These are phyloP conservation scores for Ophiostoma ulmi DNA, from an alignment of 2,329 filamentous ascomycete species.

Conservation along the genomic window DNA sequence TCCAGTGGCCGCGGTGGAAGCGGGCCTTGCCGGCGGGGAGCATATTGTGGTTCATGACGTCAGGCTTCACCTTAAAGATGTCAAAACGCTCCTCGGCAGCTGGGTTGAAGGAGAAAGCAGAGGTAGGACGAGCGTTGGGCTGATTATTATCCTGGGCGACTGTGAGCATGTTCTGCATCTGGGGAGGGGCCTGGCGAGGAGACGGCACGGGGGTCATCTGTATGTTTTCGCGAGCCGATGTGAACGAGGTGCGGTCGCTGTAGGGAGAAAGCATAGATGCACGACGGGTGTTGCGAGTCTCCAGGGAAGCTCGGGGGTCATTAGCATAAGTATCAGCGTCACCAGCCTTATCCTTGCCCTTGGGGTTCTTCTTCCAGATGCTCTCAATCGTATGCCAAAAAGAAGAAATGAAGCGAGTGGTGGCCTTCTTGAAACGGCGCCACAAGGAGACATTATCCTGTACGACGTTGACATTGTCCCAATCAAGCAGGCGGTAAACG, in stretches of 20 bases:
- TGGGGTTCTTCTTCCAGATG: conserved; percentile 48
- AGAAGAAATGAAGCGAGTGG: conserved; percentile 54
- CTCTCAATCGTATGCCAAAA: conserved; percentile 47
- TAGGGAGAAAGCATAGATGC: conserved; percentile 51
- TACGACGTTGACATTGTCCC: conserved; percentile 87
- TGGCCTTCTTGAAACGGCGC: conserved; percentile 88
- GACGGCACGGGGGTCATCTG: conserved; percentile 95
- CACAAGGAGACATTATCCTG: conserved; percentile 81
- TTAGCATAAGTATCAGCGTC: conserved; percentile 43
- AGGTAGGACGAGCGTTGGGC: conserved; percentile 33
- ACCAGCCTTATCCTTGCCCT: conserved; percentile 47
- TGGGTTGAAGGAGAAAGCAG: conserved; percentile 36
- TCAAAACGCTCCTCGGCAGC: conserved; percentile 33
- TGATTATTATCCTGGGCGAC: conserved; percentile 37
- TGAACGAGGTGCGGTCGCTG: conserved; percentile 44
- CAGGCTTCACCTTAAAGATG: conserved; percentile 45
- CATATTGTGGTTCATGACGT: conserved; percentile 67
- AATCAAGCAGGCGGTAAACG: conserved; percentile 81
- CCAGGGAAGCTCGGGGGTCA: conserved; percentile 61
- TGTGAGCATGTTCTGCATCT: conserved; percentile 35
- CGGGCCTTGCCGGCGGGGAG: conserved; percentile 64
- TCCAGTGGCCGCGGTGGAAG: conserved; percentile 94
- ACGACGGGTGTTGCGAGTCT: conserved; percentile 54
- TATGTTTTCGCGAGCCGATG: conserved; percentile 64
- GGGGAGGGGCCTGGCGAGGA: conserved; percentile 41